Evolutionary conservation across 2,329 filamentous ascomycete species (phyloP).

Genomic region (Volutella citrinella): DNA sequence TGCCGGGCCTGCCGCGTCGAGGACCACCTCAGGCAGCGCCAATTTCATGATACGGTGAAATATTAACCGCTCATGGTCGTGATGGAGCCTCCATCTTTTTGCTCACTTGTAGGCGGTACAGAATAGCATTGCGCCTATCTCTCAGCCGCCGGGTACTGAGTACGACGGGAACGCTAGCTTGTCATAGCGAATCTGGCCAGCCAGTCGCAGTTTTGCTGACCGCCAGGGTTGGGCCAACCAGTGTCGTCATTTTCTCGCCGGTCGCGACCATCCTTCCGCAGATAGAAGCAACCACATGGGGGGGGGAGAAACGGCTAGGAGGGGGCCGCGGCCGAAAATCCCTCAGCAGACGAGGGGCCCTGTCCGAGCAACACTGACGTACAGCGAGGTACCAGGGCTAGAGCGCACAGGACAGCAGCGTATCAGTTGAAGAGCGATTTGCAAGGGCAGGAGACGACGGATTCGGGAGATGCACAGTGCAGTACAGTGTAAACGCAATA

Average conservation of each 20-base stretch:
- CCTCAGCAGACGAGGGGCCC: slow-evolving; percentile 24
- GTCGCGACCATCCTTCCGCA: slow-evolving; percentile 17
- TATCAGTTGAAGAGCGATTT: slow-evolving; percentile 10
- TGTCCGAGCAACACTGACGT: slow-evolving; percentile 23
- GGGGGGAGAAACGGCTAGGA: slow-evolving; percentile 12
- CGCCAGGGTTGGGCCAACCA: slow-evolving; percentile 20
- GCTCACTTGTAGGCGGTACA: no score
- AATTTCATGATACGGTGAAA: no score
- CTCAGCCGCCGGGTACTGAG: no score
- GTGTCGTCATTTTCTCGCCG: slow-evolving; percentile 23
- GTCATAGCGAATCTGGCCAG: no score
- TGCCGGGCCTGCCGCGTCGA: no score
- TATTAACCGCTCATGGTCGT: no score
- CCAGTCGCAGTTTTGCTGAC: slow-evolving; percentile 26
- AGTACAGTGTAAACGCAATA: slow-evolving; percentile 9
- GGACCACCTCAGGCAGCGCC: no score
- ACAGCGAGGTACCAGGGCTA: slow-evolving; percentile 24
- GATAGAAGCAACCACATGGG: slow-evolving; percentile 20
- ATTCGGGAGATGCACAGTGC: slow-evolving; percentile 23
- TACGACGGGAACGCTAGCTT: no score
- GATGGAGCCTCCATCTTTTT: no score
- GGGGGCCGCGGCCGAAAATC: slow-evolving; percentile 23
- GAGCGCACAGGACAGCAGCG: slow-evolving; percentile 15
- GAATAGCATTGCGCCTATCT: no score
- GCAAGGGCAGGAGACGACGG: slow-evolving; percentile 15